Evolutionary conservation across 2,329 filamentous ascomycete species (phyloP).

Genomic region (Amauroascus niger): DNA sequence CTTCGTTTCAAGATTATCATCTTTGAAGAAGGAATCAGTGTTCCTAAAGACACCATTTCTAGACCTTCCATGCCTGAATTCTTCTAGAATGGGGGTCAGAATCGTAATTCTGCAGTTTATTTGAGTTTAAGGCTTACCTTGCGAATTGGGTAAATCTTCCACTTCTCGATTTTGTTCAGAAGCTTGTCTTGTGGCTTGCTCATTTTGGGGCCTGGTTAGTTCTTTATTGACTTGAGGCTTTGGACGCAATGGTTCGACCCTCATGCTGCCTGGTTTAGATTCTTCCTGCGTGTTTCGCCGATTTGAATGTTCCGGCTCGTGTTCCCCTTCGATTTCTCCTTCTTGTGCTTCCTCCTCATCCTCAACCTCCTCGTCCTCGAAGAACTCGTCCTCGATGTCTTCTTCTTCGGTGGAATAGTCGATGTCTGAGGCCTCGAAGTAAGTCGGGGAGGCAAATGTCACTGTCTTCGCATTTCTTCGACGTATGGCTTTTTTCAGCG

Average conservation of each 20-base stretch:
- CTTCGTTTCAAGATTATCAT: slow-evolving; percentile 87
- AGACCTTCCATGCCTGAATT: slow-evolving; percentile 42
- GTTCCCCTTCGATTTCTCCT: neutral
- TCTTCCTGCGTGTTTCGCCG: slow-evolving; percentile 23
- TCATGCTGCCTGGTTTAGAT: slow-evolving; percentile 30
- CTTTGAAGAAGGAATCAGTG: slow-evolving; percentile 95
- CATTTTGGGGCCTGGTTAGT: slow-evolving; percentile 22
- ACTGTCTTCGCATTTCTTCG: slow-evolving; percentile 77
- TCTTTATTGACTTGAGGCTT: slow-evolving; percentile 34
- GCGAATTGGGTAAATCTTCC: slow-evolving; percentile 55
- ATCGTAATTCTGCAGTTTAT: neutral
- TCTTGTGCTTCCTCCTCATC: slow-evolving; percentile 19
- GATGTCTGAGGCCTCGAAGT: slow-evolving; percentile 80
- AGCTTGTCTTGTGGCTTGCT: slow-evolving; percentile 23
- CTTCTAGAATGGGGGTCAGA: slow-evolving; percentile 4
- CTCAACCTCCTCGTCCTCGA: slow-evolving; percentile 40
- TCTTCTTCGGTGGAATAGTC: slow-evolving; percentile 72
- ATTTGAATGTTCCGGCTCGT: slow-evolving; percentile 26
- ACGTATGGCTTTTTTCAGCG: slow-evolving; percentile 73
- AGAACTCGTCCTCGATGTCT: slow-evolving; percentile 40
- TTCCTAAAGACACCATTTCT: slow-evolving; percentile 81
- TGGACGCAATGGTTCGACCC: slow-evolving; percentile 38
- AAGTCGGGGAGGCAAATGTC: slow-evolving; percentile 73
- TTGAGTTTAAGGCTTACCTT: slow-evolving; percentile 24
- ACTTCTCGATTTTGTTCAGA: slow-evolving; percentile 44